Conservation (phyloP, 2,329 filamentous ascomycete species). For the Laburnicola sp. region DNA sequence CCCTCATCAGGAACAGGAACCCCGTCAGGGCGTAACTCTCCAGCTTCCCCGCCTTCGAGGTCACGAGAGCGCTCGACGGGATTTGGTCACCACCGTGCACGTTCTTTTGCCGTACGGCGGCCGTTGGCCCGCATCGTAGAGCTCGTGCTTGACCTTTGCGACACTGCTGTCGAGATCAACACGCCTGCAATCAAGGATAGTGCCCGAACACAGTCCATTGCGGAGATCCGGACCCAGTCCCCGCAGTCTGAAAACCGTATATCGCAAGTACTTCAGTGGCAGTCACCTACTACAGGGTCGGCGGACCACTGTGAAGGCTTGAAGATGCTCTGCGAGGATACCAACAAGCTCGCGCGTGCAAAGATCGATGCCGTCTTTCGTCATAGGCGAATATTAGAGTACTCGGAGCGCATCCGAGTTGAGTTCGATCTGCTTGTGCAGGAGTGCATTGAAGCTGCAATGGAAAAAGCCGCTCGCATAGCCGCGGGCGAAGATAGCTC, state of each 20-base stretch:
- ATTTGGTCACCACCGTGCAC: constrained; percentile 75
- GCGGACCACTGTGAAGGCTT: constrained; percentile 92
- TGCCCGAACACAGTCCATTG: constrained; percentile 63
- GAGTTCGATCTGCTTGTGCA: constrained; percentile 93
- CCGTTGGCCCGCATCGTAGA: constrained; percentile 94
- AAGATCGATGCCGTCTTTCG: constrained; percentile 94
- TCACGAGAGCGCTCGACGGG: constrained; percentile 71
- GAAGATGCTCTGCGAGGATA: constrained; percentile 84
- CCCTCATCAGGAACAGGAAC: constrained; percentile 70
- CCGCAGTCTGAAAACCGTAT: constrained; percentile 95
- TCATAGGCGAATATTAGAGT: constrained; percentile 90
- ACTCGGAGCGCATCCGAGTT: constrained; percentile 90
- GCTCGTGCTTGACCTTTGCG: constrained; percentile 89
- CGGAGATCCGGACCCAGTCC: constrained; percentile 88
- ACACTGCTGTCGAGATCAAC: constrained; percentile 93
- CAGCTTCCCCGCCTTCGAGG: constrained; percentile 65
- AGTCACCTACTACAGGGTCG: constrained; percentile 87
- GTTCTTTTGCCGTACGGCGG: constrained; percentile 88
- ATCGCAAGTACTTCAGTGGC: constrained; percentile 93
- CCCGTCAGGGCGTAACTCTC: constrained; percentile 71
- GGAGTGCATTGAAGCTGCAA: constrained; percentile 90
- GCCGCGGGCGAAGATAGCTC: constrained; percentile 83
- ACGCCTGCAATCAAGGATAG: constrained; percentile 87
- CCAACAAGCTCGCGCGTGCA: constrained; percentile 76
- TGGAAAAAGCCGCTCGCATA: constrained; percentile 86